Evolutionary conservation across 805 yeast species (phyloP).

Genomic region (Sugiyamaella americana): DNA sequence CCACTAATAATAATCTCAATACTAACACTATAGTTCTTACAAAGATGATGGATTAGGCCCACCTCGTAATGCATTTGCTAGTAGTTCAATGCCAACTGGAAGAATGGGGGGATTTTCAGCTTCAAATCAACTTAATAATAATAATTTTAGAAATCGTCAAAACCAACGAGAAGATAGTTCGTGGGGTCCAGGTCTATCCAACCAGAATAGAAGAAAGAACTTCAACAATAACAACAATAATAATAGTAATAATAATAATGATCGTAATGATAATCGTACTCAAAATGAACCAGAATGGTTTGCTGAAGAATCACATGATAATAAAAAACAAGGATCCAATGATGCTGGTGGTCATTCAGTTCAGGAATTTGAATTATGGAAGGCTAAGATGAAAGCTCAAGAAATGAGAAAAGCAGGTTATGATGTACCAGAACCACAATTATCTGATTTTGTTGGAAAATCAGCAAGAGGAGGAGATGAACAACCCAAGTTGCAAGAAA

Average conservation of each 20-base stretch:
- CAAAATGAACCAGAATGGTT: slow-evolving; percentile 3
- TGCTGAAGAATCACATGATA: neutral
- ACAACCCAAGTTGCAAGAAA: neutral
- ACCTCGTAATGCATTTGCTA: slow-evolving; percentile 4
- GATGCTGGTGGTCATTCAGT: slow-evolving; percentile 20
- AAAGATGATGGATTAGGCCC: slow-evolving; percentile 1
- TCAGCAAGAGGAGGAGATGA: neutral
- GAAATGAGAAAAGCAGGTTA: slow-evolving; percentile 20
- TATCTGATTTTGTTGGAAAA: neutral
- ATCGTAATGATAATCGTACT: neutral
- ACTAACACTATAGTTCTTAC: neutral
- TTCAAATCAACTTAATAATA: neutral
- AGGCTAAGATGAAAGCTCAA: slow-evolving; percentile 25
- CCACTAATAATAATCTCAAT: no score
- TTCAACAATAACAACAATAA: neutral
- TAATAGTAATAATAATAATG: neutral
- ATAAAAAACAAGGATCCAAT: slow-evolving; percentile 1
- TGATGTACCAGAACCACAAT: slow-evolving; percentile 15
- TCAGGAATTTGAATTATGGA: slow-evolving; percentile 31
- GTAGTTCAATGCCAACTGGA: neutral
- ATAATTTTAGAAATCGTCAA: neutral
- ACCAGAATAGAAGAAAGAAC: neutral
- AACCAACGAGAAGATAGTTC: neutral
- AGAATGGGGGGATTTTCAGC: neutral
- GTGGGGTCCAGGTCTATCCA: slow-evolving; percentile 2